Conservation (phyloP, 805 yeast species). For the Tetrapisispora fleetii region DNA sequence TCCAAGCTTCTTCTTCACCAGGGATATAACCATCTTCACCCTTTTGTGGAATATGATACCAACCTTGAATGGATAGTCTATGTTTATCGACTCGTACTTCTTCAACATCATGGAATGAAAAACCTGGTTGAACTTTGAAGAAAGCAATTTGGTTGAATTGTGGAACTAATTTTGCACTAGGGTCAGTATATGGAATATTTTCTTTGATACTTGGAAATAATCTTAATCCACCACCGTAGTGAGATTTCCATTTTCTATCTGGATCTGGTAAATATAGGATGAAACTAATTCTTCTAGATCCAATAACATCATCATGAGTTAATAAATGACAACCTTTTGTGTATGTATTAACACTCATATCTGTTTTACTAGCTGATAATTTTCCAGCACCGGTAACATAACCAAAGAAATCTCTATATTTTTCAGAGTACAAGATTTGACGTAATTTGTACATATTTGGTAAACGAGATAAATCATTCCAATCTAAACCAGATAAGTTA, state of each 20-base stretch:
- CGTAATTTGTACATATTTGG: conserved; percentile 72
- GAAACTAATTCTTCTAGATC: conserved; percentile 85
- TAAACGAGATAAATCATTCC: conserved; percentile 61
- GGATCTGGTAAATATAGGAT: conserved; percentile 92
- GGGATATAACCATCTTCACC: conserved; percentile 81
- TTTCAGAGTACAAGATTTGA: conserved; percentile 78
- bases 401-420: conserved; percentile 70
- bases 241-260: conserved; percentile 76
- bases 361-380: conserved; percentile 82
- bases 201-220: conserved; percentile 79
- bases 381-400: conserved; percentile 80
- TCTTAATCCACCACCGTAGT: conserved; percentile 88
- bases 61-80: conserved; percentile 89
- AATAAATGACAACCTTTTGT: conserved; percentile 87
- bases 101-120: conserved; percentile 95
- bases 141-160: conserved; percentile 95
- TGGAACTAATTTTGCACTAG: conserved; percentile 61
- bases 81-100: conserved; percentile 89
- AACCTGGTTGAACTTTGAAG: conserved; percentile 92
- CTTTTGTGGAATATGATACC: conserved; percentile 95
- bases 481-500: conserved; percentile 75
- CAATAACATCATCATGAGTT: conserved; percentile 97
- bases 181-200: conserved; percentile 82
- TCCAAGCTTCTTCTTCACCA: conserved; percentile 63
- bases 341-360: conserved; percentile 85